phyloP scores from a whole-genome alignment of 306 rosid species.

The Purshia tridentata region DNA sequence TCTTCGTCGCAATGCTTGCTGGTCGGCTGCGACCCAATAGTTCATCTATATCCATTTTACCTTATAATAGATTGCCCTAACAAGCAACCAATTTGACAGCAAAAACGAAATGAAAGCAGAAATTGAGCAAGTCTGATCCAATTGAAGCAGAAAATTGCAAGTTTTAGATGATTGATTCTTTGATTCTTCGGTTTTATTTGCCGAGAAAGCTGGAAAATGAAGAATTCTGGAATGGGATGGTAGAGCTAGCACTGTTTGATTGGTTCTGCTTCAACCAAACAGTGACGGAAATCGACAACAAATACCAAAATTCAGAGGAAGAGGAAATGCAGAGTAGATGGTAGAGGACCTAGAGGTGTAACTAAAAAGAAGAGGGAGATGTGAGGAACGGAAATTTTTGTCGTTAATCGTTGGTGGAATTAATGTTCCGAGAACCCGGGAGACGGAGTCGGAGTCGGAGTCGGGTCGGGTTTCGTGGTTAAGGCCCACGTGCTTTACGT shows the following conservation, averaged over 20 bases:
- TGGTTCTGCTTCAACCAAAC: background rate
- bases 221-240: background rate
- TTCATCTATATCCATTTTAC: conserved; percentile 58
- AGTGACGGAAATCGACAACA: background rate
- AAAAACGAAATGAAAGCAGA: background rate
- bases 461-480: background rate
- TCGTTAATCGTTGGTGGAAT: background rate
- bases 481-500: background rate
- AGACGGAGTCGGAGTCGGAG: background rate
- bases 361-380: background rate
- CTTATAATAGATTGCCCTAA: conserved; percentile 11
- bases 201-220: background rate
- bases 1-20: conserved; percentile 50
- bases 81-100: background rate
- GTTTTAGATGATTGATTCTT: background rate
- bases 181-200: background rate
- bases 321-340: background rate
- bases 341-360: background rate
- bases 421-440: conserved; percentile 12
- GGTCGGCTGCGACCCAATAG: conserved; percentile 51
- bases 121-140: background rate
- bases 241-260: too few species aligned
- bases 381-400: background rate
- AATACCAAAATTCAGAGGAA: background rate
- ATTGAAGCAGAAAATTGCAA: background rate